A percentile compares a stretch with the other conserved stretches of the same genome.
phyloP scores from a whole-genome alignment of 805 yeast genomes.

The Dipodascus geniculatus region DNA sequence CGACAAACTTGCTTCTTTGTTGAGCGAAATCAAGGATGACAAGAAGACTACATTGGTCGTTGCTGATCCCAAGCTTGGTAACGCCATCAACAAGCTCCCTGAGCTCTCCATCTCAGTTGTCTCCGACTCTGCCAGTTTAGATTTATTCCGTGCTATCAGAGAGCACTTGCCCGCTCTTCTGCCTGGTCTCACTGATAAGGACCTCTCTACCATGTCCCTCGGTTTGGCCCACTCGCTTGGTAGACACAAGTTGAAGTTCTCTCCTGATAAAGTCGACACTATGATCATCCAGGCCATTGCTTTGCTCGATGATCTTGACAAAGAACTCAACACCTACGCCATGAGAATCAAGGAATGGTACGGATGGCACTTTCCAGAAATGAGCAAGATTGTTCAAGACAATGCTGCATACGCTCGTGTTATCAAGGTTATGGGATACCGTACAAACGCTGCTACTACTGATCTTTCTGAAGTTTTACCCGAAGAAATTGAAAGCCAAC shows the following conservation, averaged over 20 bases:
- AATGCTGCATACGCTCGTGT: conserved; percentile 94
- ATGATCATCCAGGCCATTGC: conserved; percentile 99
- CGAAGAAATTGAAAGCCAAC: conserved; percentile 75
- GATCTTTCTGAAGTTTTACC: conserved; percentile 87
- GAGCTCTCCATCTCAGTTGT: conserved; percentile 81
- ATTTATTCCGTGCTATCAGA: conserved; percentile 88
- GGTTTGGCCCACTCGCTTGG: conserved; percentile 99
- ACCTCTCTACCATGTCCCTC: conserved; percentile 85
- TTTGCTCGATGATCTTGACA: conserved; percentile 88
- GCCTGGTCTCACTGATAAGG: conserved; percentile 83
- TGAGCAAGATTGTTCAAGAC: conserved; percentile 93
- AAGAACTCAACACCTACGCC: conserved; percentile 94
- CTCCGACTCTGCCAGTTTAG: conserved; percentile 90
- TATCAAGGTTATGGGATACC: conserved; percentile 84
- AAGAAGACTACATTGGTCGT: conserved; percentile 76
- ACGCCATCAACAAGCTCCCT: conserved; percentile 81
- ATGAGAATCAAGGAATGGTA: conserved; percentile 99
- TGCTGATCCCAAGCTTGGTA: conserved; percentile 91
- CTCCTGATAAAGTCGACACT: conserved; percentile 96
- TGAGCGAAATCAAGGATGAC: conserved; percentile 32
- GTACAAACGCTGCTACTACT: conserved; percentile 82
- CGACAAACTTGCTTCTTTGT: conserved; percentile 62
- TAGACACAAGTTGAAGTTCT: conserved; percentile 93
- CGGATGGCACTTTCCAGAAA: conserved; percentile 99
- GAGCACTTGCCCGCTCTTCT: conserved; percentile 87